Evolutionary conservation across 805 yeast genomes (phyloP).

Genomic region (Candida xyloterini): DNA sequence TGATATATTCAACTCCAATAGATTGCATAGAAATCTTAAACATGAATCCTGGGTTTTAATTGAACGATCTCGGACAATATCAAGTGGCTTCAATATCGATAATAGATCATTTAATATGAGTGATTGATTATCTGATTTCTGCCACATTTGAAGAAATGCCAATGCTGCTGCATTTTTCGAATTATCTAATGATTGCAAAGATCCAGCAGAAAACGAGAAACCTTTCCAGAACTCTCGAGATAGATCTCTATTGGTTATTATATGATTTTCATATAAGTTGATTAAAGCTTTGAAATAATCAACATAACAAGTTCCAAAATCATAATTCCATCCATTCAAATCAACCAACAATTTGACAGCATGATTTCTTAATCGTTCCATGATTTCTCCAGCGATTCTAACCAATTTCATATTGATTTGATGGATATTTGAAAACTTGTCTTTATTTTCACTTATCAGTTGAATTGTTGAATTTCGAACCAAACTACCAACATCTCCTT

Average conservation of each 20-base stretch:
- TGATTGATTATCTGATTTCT: slow-evolving; percentile 8
- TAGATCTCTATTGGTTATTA: slow-evolving; percentile 8
- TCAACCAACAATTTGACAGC: slow-evolving; percentile 40
- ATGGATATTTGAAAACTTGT: slow-evolving; percentile 8
- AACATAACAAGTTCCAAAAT: slow-evolving; percentile 2
- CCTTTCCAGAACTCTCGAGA: slow-evolving; percentile 54
- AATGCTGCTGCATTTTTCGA: slow-evolving; percentile 43
- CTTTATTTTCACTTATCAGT: slow-evolving; percentile 35
- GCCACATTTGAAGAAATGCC: slow-evolving; percentile 32
- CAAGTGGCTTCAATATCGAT: slow-evolving; percentile 27
- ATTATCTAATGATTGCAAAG: slow-evolving; percentile 45
- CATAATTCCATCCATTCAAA: slow-evolving; percentile 23
- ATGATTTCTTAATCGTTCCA: slow-evolving; percentile 48
- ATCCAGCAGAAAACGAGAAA: slow-evolving; percentile 51
- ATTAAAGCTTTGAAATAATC: slow-evolving; percentile 33
- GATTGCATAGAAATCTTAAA: slow-evolving; percentile 32
- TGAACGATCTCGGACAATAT: slow-evolving; percentile 9
- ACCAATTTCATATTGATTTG: slow-evolving; percentile 39
- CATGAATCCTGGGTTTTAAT: slow-evolving; percentile 25
- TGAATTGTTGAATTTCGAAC: slow-evolving; percentile 51
- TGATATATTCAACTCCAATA: slow-evolving; percentile 38
- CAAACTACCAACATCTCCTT: slow-evolving; percentile 91
- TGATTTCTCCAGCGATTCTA: slow-evolving; percentile 61
- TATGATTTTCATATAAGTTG: slow-evolving; percentile 20
- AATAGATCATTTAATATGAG: slow-evolving; percentile 26